Evolutionary conservation across 495 filamentous ascomycete genomes (phyloP), one percentile per base, ranked within the genome.

Genomic region (Aspergillus ellipticus): DNA sequence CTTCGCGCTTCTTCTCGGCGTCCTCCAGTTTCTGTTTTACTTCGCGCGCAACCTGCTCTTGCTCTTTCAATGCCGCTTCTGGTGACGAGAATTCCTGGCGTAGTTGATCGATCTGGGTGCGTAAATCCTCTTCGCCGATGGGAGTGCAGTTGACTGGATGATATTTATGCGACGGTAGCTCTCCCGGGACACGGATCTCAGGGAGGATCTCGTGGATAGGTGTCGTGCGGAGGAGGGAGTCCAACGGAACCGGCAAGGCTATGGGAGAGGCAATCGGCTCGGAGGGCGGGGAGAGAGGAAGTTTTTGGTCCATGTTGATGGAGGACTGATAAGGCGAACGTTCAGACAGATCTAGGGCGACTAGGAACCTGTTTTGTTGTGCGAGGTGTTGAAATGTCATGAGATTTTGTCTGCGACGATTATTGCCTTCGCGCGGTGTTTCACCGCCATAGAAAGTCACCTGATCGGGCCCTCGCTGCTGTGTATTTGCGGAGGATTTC

Each of bases 151-250:
- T 74, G 4, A 74, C 54, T 20, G 76, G 74, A 45, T 77, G 46
- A 53, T 76, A 77, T 31, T 54, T 58, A 43, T 76, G 64, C 39
- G 57, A 49, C 20, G 67, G 67, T 9, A 73, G 60, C 19, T 62
- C 66, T 11, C 61, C 60, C 9, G 75, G 74, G 8, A 78, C 59
- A 46, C 71, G 69, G 29, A 78, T 66, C 29, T 74, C 69, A 8
- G 73, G 64, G 20, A 77, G 65, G 41, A 73, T 65, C 26, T 62
- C 58, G 61, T 79, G 76, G 42, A 79, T 77, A 28, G 73, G 64
- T 1, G 68, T 71, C 41, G 69, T 69, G 57, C 75, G 75, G 31
- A 66, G 61, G 26, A 71, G 35, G 17, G 70, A 69, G 51, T 72
- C 64, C 11, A 78, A 63, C 21, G 71, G 67, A 1, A 76, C 61